phyloP scores from a whole-genome alignment of 805 yeast species.

The Grigorovia jiainica region DNA sequence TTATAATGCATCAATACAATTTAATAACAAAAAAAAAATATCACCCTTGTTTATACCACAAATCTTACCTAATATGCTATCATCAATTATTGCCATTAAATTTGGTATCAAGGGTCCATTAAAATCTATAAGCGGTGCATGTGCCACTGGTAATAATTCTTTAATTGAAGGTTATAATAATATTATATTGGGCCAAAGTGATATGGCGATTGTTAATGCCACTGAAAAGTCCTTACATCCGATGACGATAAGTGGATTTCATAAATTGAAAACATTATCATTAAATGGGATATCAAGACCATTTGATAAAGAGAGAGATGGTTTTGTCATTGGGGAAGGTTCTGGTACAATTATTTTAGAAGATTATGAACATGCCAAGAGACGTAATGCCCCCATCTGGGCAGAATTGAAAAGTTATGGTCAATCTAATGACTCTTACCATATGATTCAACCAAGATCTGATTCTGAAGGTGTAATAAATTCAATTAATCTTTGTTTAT shows the following conservation, averaged over 20 bases:
- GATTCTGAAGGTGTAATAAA: constrained; percentile 77
- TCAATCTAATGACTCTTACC: constrained; percentile 81
- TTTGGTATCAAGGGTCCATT: constrained; percentile 75
- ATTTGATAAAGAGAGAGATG: constrained; percentile 67
- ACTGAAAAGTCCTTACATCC: constrained; percentile 85
- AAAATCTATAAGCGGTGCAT: constrained; percentile 86
- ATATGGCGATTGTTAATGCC: constrained; percentile 91
- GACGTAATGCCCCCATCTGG: constrained; percentile 55
- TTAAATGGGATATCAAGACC: constrained; percentile 69
- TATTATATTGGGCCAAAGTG: constrained; percentile 69
- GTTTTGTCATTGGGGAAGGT: constrained; percentile 93
- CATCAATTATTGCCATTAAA: constrained; percentile 78
- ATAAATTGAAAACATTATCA: constrained; percentile 75
- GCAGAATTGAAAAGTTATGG: constrained; percentile 88
- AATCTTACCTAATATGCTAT: constrained; percentile 84
- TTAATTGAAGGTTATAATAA: constrained; percentile 88
- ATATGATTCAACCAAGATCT: constrained; percentile 83
- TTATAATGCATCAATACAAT: constrained; percentile 42
- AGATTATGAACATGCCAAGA: constrained; percentile 62
- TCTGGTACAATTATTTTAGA: constrained; percentile 76
- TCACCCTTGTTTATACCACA: constrained; percentile 85
- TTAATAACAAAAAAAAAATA: constrained; percentile 39
- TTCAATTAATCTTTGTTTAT: constrained; percentile 73
- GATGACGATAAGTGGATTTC: constrained; percentile 78
- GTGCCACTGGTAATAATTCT: constrained; percentile 92